Evolutionary conservation across 345 rosid species (phyloP).

Genomic region (Carallia pectinifolia): DNA sequence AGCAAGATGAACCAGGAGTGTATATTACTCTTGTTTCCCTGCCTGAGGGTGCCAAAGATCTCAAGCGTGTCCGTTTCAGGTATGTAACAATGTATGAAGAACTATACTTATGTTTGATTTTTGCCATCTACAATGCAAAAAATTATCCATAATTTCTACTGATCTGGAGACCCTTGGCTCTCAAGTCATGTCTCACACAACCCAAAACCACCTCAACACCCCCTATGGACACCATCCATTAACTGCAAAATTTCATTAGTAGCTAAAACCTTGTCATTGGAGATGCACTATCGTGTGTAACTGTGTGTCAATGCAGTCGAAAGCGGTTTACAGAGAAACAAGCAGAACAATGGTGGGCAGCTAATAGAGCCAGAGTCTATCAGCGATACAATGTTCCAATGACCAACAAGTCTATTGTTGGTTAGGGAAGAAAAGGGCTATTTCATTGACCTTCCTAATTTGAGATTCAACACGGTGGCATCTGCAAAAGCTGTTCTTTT

Average conservation of each 20-base stretch:
- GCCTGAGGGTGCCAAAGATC: conserved; percentile 30
- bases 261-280: neutral
- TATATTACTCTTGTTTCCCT: conserved; percentile 24
- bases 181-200: too few relatives aligned
- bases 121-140: too few relatives aligned
- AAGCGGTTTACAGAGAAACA: conserved; percentile 29
- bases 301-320: conserved; percentile 17
- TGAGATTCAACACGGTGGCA: neutral
- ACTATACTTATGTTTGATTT: too few relatives aligned
- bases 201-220: too few relatives aligned
- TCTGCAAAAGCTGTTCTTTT: conserved; percentile 1
- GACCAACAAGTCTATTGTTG: conserved; percentile 15
- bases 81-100: neutral
- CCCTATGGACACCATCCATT: too few relatives aligned
- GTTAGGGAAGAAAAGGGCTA: conserved; percentile 30
- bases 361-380: conserved; percentile 21
- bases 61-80: conserved; percentile 34
- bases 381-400: conserved; percentile 24
- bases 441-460: conserved; percentile 27
- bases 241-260: neutral
- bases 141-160: too few relatives aligned
- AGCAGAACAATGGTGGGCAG: conserved; percentile 37
- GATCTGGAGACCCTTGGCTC: too few relatives aligned
- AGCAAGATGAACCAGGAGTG: conserved; percentile 26
- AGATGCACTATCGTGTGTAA: neutral